Conservation (phyloP, 2,329 filamentous ascomycete species). For the Penicillium sp. region DNA sequence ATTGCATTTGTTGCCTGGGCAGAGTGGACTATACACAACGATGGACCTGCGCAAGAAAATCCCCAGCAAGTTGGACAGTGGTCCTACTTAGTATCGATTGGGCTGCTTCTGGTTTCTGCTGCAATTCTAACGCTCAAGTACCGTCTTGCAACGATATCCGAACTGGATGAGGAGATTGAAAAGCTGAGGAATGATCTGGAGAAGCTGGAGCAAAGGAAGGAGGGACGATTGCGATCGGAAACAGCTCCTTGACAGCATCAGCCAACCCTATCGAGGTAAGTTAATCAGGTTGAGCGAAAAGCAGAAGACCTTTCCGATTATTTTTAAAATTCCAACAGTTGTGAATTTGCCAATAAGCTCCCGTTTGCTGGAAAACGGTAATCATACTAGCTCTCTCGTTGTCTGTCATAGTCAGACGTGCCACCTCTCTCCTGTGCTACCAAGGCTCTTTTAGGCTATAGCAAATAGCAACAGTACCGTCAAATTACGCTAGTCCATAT, state of each 20-base stretch:
- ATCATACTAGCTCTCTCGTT: too few relatives aligned
- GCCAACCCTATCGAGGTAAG: neutral
- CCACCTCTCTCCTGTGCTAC: too few relatives aligned
- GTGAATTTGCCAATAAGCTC: neutral
- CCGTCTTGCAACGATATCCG: constrained; percentile 30
- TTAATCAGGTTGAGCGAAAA: neutral
- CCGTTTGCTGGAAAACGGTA: neutral
- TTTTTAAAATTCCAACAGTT: neutral
- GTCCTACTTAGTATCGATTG: constrained; percentile 34
- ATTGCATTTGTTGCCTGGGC: constrained; percentile 40
- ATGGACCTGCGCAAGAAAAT: constrained; percentile 34
- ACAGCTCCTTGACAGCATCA: neutral
- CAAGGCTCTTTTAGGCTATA: too few relatives aligned
- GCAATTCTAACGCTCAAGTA: constrained; percentile 34
- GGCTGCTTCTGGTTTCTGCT: constrained; percentile 35
- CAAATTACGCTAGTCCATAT: too few relatives aligned
- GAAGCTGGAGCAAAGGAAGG: constrained; percentile 18
- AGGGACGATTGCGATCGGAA: constrained; percentile 5
- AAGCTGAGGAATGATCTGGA: constrained; percentile 23
- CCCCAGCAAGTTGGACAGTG: constrained; percentile 40
- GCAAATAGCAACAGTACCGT: too few relatives aligned
- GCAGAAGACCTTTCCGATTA: neutral
- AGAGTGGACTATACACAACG: constrained; percentile 37
- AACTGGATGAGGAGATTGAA: constrained; percentile 37
- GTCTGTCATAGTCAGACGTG: too few relatives aligned